These are phyloP conservation scores for Cryptococcus sp. DNA, from an alignment of 1,284 basidiomycete genomes.

Conservation along the genomic window DNA sequence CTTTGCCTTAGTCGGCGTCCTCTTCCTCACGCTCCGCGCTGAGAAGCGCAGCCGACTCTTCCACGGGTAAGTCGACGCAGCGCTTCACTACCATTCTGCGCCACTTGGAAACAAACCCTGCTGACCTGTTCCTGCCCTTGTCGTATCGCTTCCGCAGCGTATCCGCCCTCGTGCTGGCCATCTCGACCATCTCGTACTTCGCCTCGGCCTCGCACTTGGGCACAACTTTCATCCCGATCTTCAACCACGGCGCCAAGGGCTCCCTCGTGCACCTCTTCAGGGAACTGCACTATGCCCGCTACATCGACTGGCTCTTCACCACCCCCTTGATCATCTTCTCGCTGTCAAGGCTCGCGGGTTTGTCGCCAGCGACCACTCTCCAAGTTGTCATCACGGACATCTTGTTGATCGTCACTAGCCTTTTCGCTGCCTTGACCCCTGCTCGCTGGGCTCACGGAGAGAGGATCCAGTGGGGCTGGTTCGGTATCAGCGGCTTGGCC, in stretches of 20 bases:
- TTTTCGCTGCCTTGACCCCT: slow-evolving; percentile 28
- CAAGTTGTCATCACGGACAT: slow-evolving; percentile 38
- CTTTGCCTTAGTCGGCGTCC: slow-evolving; percentile 32
- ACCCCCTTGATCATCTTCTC: slow-evolving; percentile 41
- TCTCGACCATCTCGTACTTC: slow-evolving; percentile 46
- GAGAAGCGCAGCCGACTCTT: slow-evolving; percentile 42
- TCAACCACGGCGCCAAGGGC: slow-evolving; percentile 22
- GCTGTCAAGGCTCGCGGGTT: slow-evolving; percentile 39
- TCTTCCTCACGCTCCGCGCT: slow-evolving; percentile 36
- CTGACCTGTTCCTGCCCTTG: slow-evolving; percentile 1
- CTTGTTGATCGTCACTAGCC: slow-evolving; percentile 41
- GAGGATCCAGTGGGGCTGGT: slow-evolving; percentile 38
- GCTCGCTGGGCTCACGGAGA: slow-evolving; percentile 31
- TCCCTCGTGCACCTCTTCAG: slow-evolving; percentile 27
- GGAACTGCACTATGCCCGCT: slow-evolving; percentile 39
- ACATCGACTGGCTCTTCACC: slow-evolving; percentile 44
- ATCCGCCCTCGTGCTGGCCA: slow-evolving; percentile 39
- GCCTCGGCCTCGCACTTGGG: slow-evolving; percentile 45
- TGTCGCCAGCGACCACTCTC: slow-evolving; percentile 38
- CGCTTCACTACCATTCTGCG: background rate
- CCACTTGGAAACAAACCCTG: background rate
- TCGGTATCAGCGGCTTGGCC: slow-evolving; percentile 31
- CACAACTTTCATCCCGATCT: slow-evolving; percentile 28
- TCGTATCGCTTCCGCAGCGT: slow-evolving; percentile 18
- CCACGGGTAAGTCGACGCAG: slow-evolving; percentile 38